These are phyloP conservation scores for Nepenthes mirabilis DNA, from an alignment of 148 eudicot genomes.

Conservation along the genomic window DNA sequence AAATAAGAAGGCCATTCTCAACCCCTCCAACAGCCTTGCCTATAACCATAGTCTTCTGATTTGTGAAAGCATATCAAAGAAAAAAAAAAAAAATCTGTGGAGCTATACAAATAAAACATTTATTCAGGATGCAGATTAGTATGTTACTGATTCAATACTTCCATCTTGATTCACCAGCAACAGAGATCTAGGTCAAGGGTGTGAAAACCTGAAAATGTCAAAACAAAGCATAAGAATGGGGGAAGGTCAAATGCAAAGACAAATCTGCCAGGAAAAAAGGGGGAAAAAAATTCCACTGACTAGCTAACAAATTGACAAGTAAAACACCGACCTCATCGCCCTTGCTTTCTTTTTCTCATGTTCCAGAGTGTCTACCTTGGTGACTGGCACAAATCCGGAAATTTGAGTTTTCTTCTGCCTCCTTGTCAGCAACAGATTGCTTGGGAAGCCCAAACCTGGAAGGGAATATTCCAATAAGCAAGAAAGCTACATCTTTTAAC, in stretches of 20 bases:
- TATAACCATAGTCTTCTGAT: slow-evolving; percentile 31
- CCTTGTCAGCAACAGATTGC: slow-evolving; percentile 45
- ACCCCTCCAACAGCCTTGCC: slow-evolving; percentile 34
- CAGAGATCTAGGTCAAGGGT: slow-evolving; percentile 18
- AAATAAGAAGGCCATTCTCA: slow-evolving; percentile 8
- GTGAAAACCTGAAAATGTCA: slow-evolving; percentile 44
- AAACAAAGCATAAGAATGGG: neutral
- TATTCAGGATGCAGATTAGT: neutral
- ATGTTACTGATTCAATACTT: slow-evolving; percentile 31
- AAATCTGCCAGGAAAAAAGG: neutral
- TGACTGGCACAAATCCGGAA: slow-evolving; percentile 45
- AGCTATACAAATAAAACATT: neutral
- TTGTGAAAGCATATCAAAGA: neutral
- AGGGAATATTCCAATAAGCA: slow-evolving; percentile 3
- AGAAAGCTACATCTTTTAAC: neutral
- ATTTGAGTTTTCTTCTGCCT: slow-evolving; percentile 73
- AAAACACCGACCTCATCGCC: slow-evolving; percentile 50
- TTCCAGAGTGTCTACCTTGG: slow-evolving; percentile 43
- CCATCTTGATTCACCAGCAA: slow-evolving; percentile 26
- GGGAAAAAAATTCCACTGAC: neutral
- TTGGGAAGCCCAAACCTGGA: slow-evolving; percentile 56
- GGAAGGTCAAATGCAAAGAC: neutral
- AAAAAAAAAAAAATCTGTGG: neutral
- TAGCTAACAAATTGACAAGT: neutral
- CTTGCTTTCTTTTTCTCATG: slow-evolving; percentile 96